Evolutionary conservation across 768 basidiomycete genomes (phyloP).

Genomic region (Xanthoconium stramineum): DNA sequence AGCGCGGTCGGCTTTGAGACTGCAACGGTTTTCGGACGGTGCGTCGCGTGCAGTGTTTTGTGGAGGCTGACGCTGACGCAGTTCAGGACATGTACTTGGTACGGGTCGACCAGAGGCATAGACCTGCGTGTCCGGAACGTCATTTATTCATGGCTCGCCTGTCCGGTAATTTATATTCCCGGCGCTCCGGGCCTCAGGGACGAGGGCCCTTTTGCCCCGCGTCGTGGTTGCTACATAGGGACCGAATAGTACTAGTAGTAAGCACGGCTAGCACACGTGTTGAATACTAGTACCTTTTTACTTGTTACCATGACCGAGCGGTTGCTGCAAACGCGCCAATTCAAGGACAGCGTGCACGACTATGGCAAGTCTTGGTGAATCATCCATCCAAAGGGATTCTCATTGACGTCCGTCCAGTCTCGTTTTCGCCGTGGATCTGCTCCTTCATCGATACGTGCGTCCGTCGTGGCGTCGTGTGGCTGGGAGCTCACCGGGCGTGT

Average conservation of each 20-base stretch:
- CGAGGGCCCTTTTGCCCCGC: background rate
- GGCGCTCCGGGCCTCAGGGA: background rate
- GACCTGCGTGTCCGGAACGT: too few relatives aligned
- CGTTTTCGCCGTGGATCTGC: slow-evolving; percentile 38
- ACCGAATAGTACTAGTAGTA: background rate
- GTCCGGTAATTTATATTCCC: slow-evolving; percentile 16
- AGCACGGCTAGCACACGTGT: slow-evolving; percentile 6
- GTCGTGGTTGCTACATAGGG: background rate
- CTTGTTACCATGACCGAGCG: slow-evolving; percentile 7
- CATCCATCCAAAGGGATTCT: background rate
- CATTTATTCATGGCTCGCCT: background rate
- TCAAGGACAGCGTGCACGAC: slow-evolving; percentile 43
- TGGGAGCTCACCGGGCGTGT: background rate
- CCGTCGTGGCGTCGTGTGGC: background rate
- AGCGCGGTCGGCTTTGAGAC: background rate
- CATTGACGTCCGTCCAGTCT: slow-evolving; percentile 6
- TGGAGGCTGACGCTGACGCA: background rate
- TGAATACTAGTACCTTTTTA: background rate
- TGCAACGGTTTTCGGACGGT: slow-evolving; percentile 6
- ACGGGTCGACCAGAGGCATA: background rate
- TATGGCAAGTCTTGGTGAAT: slow-evolving; percentile 35
- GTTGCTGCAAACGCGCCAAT: slow-evolving; percentile 16
- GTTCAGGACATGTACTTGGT: slow-evolving; percentile 8
- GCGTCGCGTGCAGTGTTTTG: background rate
- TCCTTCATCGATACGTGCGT: slow-evolving; percentile 66